Conservation (phyloP, 306 rosid genomes). For the Phaseolus lunatus region DNA sequence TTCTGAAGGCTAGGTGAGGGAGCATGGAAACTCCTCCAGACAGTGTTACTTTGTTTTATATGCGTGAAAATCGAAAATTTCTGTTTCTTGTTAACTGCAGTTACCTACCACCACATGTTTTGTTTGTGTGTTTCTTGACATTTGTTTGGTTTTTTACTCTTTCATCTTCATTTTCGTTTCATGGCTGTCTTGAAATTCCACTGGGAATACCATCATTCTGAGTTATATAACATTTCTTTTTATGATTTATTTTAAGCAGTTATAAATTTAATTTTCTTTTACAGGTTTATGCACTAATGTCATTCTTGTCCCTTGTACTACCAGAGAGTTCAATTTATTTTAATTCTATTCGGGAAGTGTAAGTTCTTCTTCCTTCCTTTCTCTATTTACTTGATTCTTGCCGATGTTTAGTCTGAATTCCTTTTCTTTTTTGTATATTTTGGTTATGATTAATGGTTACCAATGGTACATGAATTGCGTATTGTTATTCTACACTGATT, state of each 20-base stretch:
- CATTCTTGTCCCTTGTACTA: constrained; percentile 88
- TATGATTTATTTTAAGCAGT: constrained; percentile 20
- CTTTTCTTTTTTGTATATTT: constrained; percentile 24
- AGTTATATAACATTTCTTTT: constrained; percentile 8
- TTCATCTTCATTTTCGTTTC: constrained; percentile 14
- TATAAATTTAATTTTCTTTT: constrained; percentile 30
- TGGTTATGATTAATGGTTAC: constrained; percentile 19
- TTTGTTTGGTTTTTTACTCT: not conserved
- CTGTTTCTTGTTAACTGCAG: constrained; percentile 30
- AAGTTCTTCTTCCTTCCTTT: constrained; percentile 54
- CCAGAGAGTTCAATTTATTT: constrained; percentile 84
- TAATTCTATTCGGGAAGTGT: constrained; percentile 94
- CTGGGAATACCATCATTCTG: constrained; percentile 37
- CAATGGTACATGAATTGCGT: constrained; percentile 10
- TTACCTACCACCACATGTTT: not conserved
- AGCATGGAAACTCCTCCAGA: not conserved
- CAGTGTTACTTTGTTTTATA: constrained; percentile 4
- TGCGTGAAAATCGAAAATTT: not conserved
- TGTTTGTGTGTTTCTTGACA: not conserved
- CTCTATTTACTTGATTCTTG: constrained; percentile 31
- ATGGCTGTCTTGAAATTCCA: not conserved
- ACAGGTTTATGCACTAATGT: constrained; percentile 92
- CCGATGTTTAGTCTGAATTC: constrained; percentile 25
- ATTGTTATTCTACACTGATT: not conserved
- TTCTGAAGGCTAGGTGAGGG: not conserved